phyloP scores from a whole-genome alignment of 2,329 filamentous ascomycete genomes.

The Neopestalotiopsis sp. region DNA sequence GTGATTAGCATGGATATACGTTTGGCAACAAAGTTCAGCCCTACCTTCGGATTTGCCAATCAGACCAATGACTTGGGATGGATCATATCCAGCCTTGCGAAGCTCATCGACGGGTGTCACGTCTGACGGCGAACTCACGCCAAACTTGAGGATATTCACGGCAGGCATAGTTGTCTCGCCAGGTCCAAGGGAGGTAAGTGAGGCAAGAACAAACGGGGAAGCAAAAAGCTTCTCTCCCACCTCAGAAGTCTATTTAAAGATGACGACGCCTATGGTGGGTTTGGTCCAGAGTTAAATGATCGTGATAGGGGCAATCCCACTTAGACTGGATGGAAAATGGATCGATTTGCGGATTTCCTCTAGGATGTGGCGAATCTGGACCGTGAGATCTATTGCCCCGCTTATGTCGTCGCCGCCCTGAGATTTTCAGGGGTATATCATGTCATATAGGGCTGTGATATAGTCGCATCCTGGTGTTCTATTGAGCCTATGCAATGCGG shows the following conservation, averaged over 20 bases:
- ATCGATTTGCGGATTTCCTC: background rate
- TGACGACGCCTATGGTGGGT: background rate
- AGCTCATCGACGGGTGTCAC: slow-evolving; percentile 31
- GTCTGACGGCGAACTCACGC: slow-evolving; percentile 35
- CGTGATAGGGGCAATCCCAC: background rate
- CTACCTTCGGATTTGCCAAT: slow-evolving; percentile 37
- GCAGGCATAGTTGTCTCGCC: slow-evolving; percentile 27
- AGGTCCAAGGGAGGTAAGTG: background rate
- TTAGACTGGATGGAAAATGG: background rate
- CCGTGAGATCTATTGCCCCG: background rate
- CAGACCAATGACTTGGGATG: slow-evolving; percentile 34
- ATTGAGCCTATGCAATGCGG: background rate
- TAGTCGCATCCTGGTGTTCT: background rate
- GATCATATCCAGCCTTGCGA: slow-evolving; percentile 32
- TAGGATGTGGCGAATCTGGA: background rate
- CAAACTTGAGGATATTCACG: slow-evolving; percentile 37
- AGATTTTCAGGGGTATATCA: background rate
- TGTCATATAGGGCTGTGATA: background rate
- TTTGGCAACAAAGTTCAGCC: no score
- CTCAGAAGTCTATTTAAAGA: background rate
- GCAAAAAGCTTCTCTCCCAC: background rate
- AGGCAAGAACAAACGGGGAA: background rate
- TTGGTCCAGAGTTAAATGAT: background rate
- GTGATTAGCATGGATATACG: background rate
- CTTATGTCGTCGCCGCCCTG: background rate